These are phyloP conservation scores for Corylus avellana DNA, from an alignment of 306 rosid species.

Conservation along the genomic window DNA sequence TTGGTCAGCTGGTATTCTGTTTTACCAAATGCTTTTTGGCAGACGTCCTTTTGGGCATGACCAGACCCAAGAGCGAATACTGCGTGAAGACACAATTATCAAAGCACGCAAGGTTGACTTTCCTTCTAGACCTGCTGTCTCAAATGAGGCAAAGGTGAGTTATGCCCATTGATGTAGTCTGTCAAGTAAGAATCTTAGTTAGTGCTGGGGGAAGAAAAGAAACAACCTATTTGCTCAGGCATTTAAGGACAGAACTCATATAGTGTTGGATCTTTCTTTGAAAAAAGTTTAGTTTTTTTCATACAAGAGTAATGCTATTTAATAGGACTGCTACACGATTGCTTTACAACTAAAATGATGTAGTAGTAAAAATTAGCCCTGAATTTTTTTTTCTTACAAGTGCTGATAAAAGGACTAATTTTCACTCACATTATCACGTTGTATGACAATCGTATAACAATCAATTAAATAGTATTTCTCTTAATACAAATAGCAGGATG, in stretches of 20 bases:
- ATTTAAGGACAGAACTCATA: neutral
- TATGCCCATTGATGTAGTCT: conserved; percentile 2
- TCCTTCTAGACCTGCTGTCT: conserved; percentile 83
- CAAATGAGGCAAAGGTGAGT: conserved; percentile 96
- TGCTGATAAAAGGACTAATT: no score
- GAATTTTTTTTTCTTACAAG: no score
- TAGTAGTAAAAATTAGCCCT: no score
- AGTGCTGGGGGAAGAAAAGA: conserved; percentile 3
- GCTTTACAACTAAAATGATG: no score
- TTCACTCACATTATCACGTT: no score
- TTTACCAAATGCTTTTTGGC: conserved; percentile 97
- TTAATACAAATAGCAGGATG: neutral
- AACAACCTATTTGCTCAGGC: neutral
- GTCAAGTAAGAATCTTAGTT: neutral
- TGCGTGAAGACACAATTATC: conserved; percentile 95
- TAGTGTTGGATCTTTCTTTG: neutral
- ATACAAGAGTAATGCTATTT: no score
- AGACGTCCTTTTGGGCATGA: conserved; percentile 97
- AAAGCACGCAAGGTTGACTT: conserved; percentile 96
- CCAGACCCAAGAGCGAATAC: conserved; percentile 92
- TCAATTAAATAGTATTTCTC: no score
- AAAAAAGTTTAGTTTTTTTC: neutral
- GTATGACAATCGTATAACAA: no score
- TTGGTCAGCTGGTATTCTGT: conserved; percentile 90
- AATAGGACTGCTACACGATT: no score